Evolutionary conservation across 768 basidiomycete species (phyloP), one percentile per base, ranked within the genome.

Genomic region (Lentinula detonsa): DNA sequence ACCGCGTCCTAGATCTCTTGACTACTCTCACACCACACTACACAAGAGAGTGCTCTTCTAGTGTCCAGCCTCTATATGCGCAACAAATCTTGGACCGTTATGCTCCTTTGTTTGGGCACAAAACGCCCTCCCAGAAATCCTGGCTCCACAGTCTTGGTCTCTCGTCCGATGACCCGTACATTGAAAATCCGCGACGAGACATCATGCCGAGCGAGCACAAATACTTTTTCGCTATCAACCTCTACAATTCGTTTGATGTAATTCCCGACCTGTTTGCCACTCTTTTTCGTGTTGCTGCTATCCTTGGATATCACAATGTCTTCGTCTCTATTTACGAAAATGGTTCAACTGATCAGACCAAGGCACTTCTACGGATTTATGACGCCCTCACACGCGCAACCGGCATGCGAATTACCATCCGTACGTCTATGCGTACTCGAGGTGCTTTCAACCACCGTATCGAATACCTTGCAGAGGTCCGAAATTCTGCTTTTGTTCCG

Each of bases 401-500:
- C 61, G 97, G 97, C 31, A 81, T 98, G 74, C 86, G 97, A 56
- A 85, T 99, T 63, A 91, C 89, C 67, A 98, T 99, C 68, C 86
- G 93, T 62, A 95, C 95, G 0, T 93, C 90, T 9, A 90, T 88
- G 79, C 88, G 97, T 63, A 95, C 91, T 9, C 82, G 96, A 33
- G 97, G 97, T 43, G 90, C 91, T 8, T 98, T 98, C 81, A 96
- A 96, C 74, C 97, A 99, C 73, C 95, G 97, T 57, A 99, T 99
- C 79, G 97, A 99, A 74, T 99, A 99, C 76, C 88, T 99, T 57
- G 97, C 97, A n/a, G 96, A 99, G 71, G 96, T 99, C n/a, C 91
- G 97, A 62, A 98, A 99, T 72, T 89, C 93, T 31, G 97, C 97
- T 13, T 91, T 99, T 72, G 94, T 91, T 2, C 97, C 97, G 1